Evolutionary conservation across 2,329 filamentous ascomycete species (phyloP), one percentile per base, ranked within the genome.

Genomic region (Calonectria pauciramosa): DNA sequence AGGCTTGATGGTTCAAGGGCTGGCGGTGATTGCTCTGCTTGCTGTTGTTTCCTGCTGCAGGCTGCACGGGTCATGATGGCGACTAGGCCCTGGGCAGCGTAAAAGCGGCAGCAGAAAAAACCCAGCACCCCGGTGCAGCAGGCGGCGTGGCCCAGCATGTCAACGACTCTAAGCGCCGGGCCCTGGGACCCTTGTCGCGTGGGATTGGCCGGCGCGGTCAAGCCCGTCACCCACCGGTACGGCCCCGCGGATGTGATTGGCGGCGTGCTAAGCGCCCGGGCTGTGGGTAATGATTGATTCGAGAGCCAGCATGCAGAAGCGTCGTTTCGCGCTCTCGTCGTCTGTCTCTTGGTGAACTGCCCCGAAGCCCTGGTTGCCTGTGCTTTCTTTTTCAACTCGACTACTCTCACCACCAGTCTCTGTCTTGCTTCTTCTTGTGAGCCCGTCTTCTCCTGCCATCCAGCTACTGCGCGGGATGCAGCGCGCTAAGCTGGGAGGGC

Each of bases 111-210:
- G 49, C 32, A 20, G 18, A 20, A 52, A 49, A 38, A 26, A 79
- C 78, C 80, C 79, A 78, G 78, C 71, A 81, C 79, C 82, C 82
- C 73, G 78, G 82, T 78, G 78, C 65, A 65, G 71, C 71, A n/a
- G 49, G 49, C 32, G 65, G 44, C 32, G 65, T 52, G 16, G 38
- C 56, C 67, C 38, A 60, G 26, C 28, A 32, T 34, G 52, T 72
- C 65, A 72, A 73, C 71, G 72, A 66, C 73, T 76, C 71, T 85
- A 85, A 85, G 84, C 84, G 84, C 84, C 83, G 79, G 79, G 78
- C 74, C 67, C 76, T 73, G 76, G 68, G 56, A 54, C 54, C 66
- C 69, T 54, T 67, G 11, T 52, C 70, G 66, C 60, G 26, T 78
- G 36, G 38, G 68, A 85, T 85, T 85, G 83, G 83, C 64, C 70